phyloP scores from a whole-genome alignment of 805 yeast genomes.

The Spathaspora arborariae region DNA sequence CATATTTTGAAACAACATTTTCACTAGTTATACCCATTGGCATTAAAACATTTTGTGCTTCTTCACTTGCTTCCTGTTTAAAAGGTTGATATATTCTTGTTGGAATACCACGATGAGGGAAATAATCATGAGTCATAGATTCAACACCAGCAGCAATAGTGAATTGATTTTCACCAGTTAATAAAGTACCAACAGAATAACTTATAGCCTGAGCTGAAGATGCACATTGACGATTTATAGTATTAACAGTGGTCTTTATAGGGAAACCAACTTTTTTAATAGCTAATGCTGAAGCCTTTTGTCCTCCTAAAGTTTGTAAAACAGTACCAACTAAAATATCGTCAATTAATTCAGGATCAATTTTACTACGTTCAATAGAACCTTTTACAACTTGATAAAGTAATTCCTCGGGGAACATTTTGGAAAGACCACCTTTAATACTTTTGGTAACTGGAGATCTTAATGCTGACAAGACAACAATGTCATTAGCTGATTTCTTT shows the following conservation, averaged over 20 bases:
- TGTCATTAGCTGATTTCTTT: slow-evolving; percentile 24
- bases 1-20: slow-evolving; percentile 21
- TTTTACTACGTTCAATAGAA: slow-evolving; percentile 19
- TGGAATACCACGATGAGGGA: slow-evolving; percentile 37
- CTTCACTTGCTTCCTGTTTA: slow-evolving; percentile 12
- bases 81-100: slow-evolving; percentile 22
- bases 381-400: slow-evolving; percentile 26
- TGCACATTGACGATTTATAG: slow-evolving; percentile 37
- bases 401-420: slow-evolving; percentile 32
- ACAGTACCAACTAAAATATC: slow-evolving; percentile 37
- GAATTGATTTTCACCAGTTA: slow-evolving; percentile 24
- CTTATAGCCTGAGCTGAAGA: slow-evolving; percentile 37
- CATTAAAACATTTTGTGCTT: slow-evolving; percentile 26
- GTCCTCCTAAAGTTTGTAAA: slow-evolving; percentile 35
- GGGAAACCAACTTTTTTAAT: slow-evolving; percentile 32
- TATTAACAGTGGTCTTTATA: slow-evolving; percentile 27
- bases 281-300: slow-evolving; percentile 34
- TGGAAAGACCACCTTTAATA: slow-evolving; percentile 33
- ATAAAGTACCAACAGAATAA: slow-evolving; percentile 26
- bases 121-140: slow-evolving; percentile 39
- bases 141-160: slow-evolving; percentile 43
- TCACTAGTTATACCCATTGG: slow-evolving; percentile 30
- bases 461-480: slow-evolving; percentile 32
- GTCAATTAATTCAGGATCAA: slow-evolving; percentile 23
- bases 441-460: slow-evolving; percentile 35